These are phyloP conservation scores for Fusarium stilboides DNA, from an alignment of 2,329 filamentous ascomycete species.

Conservation along the genomic window DNA sequence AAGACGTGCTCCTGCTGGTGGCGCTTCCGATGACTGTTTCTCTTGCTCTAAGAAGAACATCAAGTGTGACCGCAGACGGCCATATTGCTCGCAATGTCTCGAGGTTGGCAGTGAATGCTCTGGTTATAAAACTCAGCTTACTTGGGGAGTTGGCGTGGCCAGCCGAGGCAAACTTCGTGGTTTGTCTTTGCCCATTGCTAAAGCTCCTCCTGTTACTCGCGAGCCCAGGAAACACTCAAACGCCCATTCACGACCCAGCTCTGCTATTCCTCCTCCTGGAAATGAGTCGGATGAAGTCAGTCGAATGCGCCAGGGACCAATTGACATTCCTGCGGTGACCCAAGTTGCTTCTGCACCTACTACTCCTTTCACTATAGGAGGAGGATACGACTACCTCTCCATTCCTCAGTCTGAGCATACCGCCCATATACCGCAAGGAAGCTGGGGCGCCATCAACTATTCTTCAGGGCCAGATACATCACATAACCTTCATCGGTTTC, in stretches of 20 bases:
- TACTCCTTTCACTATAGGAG: slow-evolving; percentile 55
- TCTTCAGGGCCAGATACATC: slow-evolving; percentile 57
- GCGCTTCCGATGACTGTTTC: slow-evolving; percentile 95
- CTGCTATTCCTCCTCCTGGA: slow-evolving; percentile 54
- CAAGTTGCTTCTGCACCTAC: slow-evolving; percentile 61
- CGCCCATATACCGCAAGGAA: slow-evolving; percentile 57
- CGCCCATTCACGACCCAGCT: slow-evolving; percentile 63
- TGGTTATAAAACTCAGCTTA: slow-evolving; percentile 96
- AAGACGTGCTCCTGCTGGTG: slow-evolving; percentile 88
- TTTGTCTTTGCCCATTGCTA: slow-evolving; percentile 80
- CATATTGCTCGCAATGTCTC: slow-evolving; percentile 95
- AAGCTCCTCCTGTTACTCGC: slow-evolving; percentile 69
- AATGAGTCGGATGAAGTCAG: slow-evolving; percentile 55
- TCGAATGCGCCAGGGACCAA: slow-evolving; percentile 52
- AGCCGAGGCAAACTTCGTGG: slow-evolving; percentile 95
- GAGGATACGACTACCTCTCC: slow-evolving; percentile 66
- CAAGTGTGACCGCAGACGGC: slow-evolving; percentile 91
- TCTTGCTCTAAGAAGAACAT: slow-evolving; percentile 87
- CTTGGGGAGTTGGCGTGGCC: slow-evolving; percentile 95
- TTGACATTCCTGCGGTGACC: slow-evolving; percentile 55
- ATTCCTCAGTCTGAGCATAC: slow-evolving; percentile 64
- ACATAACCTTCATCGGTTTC: slow-evolving; percentile 62
- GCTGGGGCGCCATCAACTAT: slow-evolving; percentile 66
- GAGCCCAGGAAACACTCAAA: slow-evolving; percentile 64
- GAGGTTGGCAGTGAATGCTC: slow-evolving; percentile 93